Conservation (phyloP, 768 basidiomycete species). For the Rhodotorula sphaerocarpa region DNA sequence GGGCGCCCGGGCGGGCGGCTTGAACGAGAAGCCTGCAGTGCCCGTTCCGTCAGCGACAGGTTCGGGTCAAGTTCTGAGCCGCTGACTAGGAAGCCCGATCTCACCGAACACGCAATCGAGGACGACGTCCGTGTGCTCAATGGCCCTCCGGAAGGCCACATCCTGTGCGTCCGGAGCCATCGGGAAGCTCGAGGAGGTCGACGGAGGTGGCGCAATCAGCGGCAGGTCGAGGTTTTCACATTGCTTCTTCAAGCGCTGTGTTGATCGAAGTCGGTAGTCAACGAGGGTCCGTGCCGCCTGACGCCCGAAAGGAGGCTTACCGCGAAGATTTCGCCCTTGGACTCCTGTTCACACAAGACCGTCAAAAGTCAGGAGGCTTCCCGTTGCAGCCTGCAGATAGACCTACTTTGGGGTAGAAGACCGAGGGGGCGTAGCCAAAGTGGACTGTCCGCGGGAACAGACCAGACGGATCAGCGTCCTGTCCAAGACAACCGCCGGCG, state of each 20-base stretch:
- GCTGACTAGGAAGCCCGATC: constrained; percentile 7
- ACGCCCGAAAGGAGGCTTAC: constrained; percentile 44
- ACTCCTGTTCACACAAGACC: constrained; percentile 54
- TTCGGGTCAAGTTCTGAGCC: background rate
- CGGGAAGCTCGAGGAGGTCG: constrained; percentile 50
- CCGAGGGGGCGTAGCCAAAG: constrained; percentile 80
- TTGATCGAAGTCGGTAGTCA: background rate
- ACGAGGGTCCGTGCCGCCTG: background rate
- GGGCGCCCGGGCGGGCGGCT: constrained; percentile 76
- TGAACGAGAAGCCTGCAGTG: constrained; percentile 81
- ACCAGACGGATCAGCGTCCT: no score
- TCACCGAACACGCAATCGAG: constrained; percentile 85
- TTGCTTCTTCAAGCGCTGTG: constrained; percentile 69
- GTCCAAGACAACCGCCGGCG: no score
- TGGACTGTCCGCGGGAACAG: constrained; percentile 63
- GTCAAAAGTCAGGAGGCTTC: background rate
- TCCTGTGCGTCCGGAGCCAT: constrained; percentile 45
- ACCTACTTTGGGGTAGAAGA: constrained; percentile 86
- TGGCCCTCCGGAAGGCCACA: constrained; percentile 32
- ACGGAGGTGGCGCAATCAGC: constrained; percentile 46
- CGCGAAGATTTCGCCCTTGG: constrained; percentile 85
- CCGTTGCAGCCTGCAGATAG: background rate
- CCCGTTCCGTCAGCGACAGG: background rate
- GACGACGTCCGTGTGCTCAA: constrained; percentile 56
- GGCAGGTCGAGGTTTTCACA: constrained; percentile 81